phyloP scores from a whole-genome alignment of 345 rosid species.

The Populus euphratica region DNA sequence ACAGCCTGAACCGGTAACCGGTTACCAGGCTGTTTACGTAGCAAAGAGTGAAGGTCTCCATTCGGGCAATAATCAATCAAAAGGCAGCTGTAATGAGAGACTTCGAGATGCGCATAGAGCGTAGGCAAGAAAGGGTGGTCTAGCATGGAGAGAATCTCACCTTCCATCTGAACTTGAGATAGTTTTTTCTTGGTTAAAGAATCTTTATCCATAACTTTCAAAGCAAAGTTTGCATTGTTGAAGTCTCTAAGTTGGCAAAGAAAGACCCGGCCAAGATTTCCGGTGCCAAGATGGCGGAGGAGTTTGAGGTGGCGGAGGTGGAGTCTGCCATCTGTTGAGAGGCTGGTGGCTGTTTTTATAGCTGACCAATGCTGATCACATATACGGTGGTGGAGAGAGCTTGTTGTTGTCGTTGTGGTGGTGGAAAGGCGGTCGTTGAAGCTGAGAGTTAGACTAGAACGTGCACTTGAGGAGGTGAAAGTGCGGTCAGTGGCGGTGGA shows the following conservation, averaged over 20 bases:
- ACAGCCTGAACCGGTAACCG: slow-evolving; percentile 64
- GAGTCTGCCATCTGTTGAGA: slow-evolving; percentile 15
- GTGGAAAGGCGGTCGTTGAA: background rate
- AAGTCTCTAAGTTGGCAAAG: slow-evolving; percentile 53
- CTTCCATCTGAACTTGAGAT: slow-evolving; percentile 83
- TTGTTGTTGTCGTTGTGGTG: background rate
- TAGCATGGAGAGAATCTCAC: slow-evolving; percentile 68
- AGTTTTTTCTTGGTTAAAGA: slow-evolving; percentile 69
- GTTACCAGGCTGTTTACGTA: slow-evolving; percentile 58
- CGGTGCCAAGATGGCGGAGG: slow-evolving; percentile 70
- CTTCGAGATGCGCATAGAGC: slow-evolving; percentile 83
- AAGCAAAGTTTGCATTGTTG: slow-evolving; percentile 39
- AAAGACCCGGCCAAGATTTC: slow-evolving; percentile 88
- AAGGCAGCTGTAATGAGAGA: slow-evolving; percentile 77
- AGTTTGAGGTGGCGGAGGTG: slow-evolving; percentile 72
- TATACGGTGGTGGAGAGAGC: background rate
- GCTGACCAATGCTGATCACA: background rate
- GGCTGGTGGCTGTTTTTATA: background rate
- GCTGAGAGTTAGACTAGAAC: background rate
- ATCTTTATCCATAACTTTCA: slow-evolving; percentile 91
- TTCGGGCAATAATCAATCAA: slow-evolving; percentile 96
- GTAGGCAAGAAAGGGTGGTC: slow-evolving; percentile 94
- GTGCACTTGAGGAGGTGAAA: background rate
- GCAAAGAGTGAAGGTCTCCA: slow-evolving; percentile 80
- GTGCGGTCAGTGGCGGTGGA: background rate